A percentile compares a stretch with the other conserved stretches of the same genome.
Conservation (phyloP, 177 flowering plant species). For the Vitis hybrid region DNA sequence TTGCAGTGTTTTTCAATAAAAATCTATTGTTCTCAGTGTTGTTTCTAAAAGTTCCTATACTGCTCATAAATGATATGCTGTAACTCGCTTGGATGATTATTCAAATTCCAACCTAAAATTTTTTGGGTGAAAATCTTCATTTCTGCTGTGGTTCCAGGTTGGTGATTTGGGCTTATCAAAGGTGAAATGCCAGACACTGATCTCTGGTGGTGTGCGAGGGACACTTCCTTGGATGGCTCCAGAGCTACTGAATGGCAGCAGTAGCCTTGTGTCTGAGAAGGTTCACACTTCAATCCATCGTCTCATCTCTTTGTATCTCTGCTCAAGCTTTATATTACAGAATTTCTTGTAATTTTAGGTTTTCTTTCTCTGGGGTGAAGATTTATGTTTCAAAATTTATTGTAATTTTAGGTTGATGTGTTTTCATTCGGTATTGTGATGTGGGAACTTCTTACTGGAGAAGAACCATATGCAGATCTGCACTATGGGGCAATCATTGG, state of each 20-base stretch:
- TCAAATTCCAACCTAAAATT: no score
- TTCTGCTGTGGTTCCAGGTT: constrained; percentile 45
- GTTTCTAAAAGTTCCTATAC: no score
- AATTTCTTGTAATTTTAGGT: background rate
- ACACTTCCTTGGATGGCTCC: constrained; percentile 99
- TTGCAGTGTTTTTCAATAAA: no score
- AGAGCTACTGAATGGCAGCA: constrained; percentile 89
- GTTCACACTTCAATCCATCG: constrained; percentile 23
- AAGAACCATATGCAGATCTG: constrained; percentile 90
- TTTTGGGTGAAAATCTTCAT: background rate
- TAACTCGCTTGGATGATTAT: background rate
- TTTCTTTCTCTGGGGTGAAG: background rate
- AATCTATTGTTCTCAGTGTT: no score
- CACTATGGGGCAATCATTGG: constrained; percentile 94
- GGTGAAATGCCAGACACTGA: constrained; percentile 85
- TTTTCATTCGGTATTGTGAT: constrained; percentile 94
- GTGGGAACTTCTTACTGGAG: constrained; percentile 98
- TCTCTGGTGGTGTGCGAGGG: constrained; percentile 95
- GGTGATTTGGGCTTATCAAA: constrained; percentile 95
- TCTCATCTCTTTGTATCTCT: constrained; percentile 1
- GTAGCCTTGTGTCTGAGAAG: constrained; percentile 92
- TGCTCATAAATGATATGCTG: background rate
- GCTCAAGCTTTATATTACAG: background rate
- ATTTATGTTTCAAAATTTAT: constrained; percentile 1
- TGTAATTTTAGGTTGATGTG: constrained; percentile 71